Conservation (phyloP, 805 yeast genomes). For the Debaryomyces hansenii region DNA sequence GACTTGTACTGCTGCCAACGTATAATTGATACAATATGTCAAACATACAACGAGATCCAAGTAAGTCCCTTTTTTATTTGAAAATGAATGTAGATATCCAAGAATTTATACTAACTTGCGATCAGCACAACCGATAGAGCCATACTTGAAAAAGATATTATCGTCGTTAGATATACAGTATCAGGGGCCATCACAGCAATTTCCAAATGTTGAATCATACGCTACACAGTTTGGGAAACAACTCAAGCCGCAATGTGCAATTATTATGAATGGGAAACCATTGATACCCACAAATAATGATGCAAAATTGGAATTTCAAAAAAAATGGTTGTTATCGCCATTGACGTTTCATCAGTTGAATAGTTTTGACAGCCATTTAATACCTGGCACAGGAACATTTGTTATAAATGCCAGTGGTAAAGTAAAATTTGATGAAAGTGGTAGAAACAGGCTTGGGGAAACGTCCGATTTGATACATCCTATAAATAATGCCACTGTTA, state of each 20-base stretch:
- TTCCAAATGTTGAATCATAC: constrained; percentile 37
- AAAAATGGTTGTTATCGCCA: constrained; percentile 58
- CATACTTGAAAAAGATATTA: constrained; percentile 36
- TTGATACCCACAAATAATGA: constrained; percentile 26
- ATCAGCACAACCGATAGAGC: constrained; percentile 39
- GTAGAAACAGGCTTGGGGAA: constrained; percentile 64
- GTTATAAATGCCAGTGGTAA: constrained; percentile 57
- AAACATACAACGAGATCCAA: constrained; percentile 18
- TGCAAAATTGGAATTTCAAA: constrained; percentile 52
- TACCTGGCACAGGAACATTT: constrained; percentile 61
- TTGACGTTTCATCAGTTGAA: constrained; percentile 60
- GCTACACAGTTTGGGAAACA: constrained; percentile 51
- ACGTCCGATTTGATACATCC: constrained; percentile 47
- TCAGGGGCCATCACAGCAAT: constrained; percentile 19
- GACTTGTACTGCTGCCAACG: neutral
- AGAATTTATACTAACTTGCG: neutral
- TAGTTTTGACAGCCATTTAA: constrained; percentile 64
- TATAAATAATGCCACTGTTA: constrained; percentile 17
- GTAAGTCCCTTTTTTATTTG: constrained; percentile 13
- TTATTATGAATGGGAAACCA: constrained; percentile 61
- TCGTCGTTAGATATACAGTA: constrained; percentile 37
- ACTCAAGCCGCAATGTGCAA: constrained; percentile 50
- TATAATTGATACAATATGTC: neutral
- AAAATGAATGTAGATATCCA: neutral
- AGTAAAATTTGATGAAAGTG: constrained; percentile 76